Evolutionary conservation across 2,329 filamentous ascomycete species (phyloP), one percentile per base, ranked within the genome.

Genomic region (Pleochaeta shiraiana): DNA sequence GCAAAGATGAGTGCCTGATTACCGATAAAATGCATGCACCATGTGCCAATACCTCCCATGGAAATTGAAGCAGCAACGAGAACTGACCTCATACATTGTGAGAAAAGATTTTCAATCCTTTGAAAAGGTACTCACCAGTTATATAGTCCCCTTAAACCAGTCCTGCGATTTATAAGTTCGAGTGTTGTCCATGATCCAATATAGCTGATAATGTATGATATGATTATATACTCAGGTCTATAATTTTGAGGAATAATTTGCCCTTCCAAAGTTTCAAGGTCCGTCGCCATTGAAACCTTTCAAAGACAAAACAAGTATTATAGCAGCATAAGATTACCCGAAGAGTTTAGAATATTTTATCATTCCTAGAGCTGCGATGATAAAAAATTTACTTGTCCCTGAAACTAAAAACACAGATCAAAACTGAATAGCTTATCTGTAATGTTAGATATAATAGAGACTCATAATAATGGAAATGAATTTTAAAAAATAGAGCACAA

Each of bases 11-110:
- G 87, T 16, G 89, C 88, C 63, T 86, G 80, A 72, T 93, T 92
- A 26, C 88, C 89, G 68, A 93, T 86, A 70, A 88, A 92, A 72
- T 93, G 88, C 81, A 88, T 87, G 70, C 81, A 86, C 85, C 84
- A 89, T 65, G 87, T 87, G 45, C 85, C 78, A 66, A 89, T 83
- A 2, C 84, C 86, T 7, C 86, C 86, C 85, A 90, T 88, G 2
- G 83, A 81, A 30, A 88, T 76, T 4, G 86, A 82, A 5, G 86
- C 81, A 39, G 81, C 80, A 14, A 84, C 69, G 2, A 90, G 77
- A 1, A 88, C 76, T 67, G 84, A 77, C 75, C 84, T 85, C 67
- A 19, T 31, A 4, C 14, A 55, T n/a, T 9, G 30, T 65, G 24
- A 66, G 24, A 37, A 3, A 19, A 26, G 24, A n/a, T 16, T 45